Evolutionary conservation across 2,329 filamentous ascomycete genomes (phyloP).

Genomic region (Chrysoporthe austroafricana): DNA sequence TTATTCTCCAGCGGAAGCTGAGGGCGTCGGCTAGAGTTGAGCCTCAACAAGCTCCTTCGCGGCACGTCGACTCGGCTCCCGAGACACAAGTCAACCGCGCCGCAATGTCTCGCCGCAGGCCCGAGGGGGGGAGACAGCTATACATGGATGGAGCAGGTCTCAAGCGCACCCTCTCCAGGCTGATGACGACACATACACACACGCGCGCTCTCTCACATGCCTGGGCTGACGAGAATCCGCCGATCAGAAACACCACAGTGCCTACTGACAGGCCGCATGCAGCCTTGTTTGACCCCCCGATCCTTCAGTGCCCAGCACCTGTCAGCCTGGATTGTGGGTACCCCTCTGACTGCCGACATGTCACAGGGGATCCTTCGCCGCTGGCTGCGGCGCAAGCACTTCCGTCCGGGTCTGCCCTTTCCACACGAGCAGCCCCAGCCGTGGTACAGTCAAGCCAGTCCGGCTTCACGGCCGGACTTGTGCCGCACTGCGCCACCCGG

Average conservation of each 20-base stretch:
- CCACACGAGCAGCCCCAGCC: no score
- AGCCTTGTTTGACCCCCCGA: neutral
- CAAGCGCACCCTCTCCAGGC: neutral
- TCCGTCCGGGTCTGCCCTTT: no score
- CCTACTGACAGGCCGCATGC: neutral
- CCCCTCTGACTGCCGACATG: neutral
- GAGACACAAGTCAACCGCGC: constrained; percentile 1
- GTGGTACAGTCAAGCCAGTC: neutral
- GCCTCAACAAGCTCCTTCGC: neutral
- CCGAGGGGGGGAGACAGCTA: no score
- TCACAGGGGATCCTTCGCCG: neutral
- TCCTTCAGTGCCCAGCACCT: neutral
- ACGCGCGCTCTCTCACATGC: neutral
- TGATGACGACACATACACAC: neutral
- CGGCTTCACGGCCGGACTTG: neutral
- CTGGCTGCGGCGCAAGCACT: neutral
- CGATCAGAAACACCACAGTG: neutral
- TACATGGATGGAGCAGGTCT: neutral
- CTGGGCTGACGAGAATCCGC: neutral
- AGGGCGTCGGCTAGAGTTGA: neutral
- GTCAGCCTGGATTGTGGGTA: constrained; percentile 3
- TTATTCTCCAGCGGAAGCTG: neutral
- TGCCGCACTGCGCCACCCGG: neutral
- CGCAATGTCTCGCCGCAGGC: neutral
- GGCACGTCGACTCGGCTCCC: constrained; percentile 4